Percentiles rank a stretch among this genome's conserved stretches.
Evolutionary conservation across 495 filamentous ascomycete species (phyloP).

Genomic region (Cudoniella acicularis): DNA sequence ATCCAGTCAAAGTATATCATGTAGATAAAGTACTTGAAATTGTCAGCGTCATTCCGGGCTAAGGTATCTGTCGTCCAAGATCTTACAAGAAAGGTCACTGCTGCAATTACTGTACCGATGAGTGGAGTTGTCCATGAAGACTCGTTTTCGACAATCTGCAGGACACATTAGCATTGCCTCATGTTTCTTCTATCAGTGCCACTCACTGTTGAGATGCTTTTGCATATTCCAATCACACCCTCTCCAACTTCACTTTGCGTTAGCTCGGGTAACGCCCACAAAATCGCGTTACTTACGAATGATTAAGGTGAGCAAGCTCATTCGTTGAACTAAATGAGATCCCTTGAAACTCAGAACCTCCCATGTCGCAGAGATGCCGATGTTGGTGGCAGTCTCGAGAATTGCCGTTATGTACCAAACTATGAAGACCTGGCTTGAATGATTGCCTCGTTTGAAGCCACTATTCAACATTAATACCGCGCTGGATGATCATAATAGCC

Average conservation of each 20-base stretch:
- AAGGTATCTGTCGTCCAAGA: too few species aligned
- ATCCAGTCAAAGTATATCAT: slow-evolving; percentile 66
- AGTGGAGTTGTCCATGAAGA: slow-evolving; percentile 19
- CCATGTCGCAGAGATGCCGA: slow-evolving; percentile 6
- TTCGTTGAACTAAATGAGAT: slow-evolving; percentile 59
- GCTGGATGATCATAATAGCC: too few species aligned
- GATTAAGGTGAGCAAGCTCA: slow-evolving; percentile 64
- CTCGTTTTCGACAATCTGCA: neutral
- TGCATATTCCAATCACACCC: neutral
- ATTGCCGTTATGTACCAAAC: slow-evolving; percentile 12
- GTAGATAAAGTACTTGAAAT: slow-evolving; percentile 57
- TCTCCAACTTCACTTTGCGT: neutral
- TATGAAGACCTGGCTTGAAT: neutral
- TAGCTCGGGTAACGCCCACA: too few species aligned
- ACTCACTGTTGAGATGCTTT: neutral
- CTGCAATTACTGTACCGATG: slow-evolving; percentile 27
- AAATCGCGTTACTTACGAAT: slow-evolving; percentile 49
- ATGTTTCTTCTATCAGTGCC: neutral
- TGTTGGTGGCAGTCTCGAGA: slow-evolving; percentile 6
- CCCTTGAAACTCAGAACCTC: slow-evolving; percentile 54
- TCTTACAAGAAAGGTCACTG: slow-evolving; percentile 23
- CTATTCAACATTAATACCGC: too few species aligned
- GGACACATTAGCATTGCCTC: neutral
- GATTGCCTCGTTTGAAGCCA: neutral
- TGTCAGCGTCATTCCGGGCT: neutral